Base-by-base conservation (phyloP, 2,329 filamentous ascomycete genomes). In the Chalara sp. region DNA sequence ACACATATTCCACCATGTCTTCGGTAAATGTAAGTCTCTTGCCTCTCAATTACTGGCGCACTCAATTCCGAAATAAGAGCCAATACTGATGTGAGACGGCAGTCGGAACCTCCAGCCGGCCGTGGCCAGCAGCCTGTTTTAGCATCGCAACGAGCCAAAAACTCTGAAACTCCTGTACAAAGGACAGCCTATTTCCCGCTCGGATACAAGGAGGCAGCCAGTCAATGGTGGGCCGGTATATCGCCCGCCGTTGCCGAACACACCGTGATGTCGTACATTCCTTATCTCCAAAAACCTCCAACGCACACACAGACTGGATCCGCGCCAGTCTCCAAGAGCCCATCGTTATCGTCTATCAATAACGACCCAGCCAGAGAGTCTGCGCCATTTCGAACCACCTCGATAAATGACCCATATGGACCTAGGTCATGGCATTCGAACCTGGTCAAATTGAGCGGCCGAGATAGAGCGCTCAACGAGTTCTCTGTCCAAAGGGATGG, bases 221-320 rank as follows among this genome's bases (percentile, higher is more conserved):
- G 80, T 59, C 92, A 97, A 76, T 97, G 93, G 90, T 99, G 93
- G 93, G 80, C 84, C 8, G 85, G 83, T 56, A 73, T 93, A n/a
- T 84, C 90, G 1, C 87, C 93, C 3, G 83, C 86, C 13, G 77
- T 83, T 30, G 91, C 92, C 10, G 93, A 99, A 71, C 88, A 92
- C 65, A 86, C 83, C 61, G 91, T 99, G 32, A 81, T 99, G 58
- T 86, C 83, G 53, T 87, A 85, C 66, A 82, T 99, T 37, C 93
- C 93, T 5, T 86, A 90, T 66, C 80, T 96, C 5, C 74, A 75
- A 72, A 89, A 80, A 68, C 89, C 75, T 62, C 87, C 81, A 66
- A 65, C 64, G 8, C 64, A 65, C 54, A 63, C 62, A 4, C 63
- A 85, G 59, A 85, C 82, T 5, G 81, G 79, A 49, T 76, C 74